Base-by-base conservation (phyloP, 1,139 yeast genomes). In the Hemisphaericaspora xylofermentans region DNA sequence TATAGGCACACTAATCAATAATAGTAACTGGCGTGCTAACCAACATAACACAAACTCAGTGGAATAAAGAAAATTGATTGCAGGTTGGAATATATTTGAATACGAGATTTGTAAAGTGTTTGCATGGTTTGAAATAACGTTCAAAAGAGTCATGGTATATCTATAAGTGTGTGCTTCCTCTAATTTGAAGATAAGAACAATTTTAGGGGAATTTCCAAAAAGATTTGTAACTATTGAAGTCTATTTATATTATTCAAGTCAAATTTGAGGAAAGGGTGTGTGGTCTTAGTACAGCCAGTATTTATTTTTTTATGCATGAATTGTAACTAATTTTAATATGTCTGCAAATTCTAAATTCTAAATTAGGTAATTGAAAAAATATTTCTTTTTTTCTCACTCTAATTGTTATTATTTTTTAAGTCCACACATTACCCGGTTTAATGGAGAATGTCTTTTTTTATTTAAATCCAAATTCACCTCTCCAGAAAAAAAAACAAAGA, bases 1-100 rank as follows among this genome's bases (percentile, higher is more conserved):
- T 10, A 36, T 36, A 6, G 39, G 39, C 4, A 36, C n/a, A n/a
- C 33, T n/a, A 19, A 36, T 15, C 21, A 36, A 10, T 30, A 36
- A 29, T 24, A 36, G 9, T 19, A 36, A 24, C 6, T 26, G 29
- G 3, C 19, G 39, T 6, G 34, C 18, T 2, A 36, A 24, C 13
- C 16, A n/a, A 13, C 39, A 36, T 13, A 36, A n/a, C 17, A 30
- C 21, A 17, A 14, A 21, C 8, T 36, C 34, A 22, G 29, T 22
- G 9, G 19, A 21, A 9, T 33, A n/a, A 22, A 36, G 25, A 15
- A 29, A 10, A 10, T n/a, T 25, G 10, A 29, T 17, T 14, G 29
- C 8, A 2, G 31, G 29, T 12, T 36, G 34, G 10, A 36, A 13
- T 10, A 36, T 17, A 12, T 14, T 24, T 15, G 31, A 18, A 19